These are phyloP conservation scores for Penicillium cosmopolitanum DNA, from an alignment of 495 filamentous ascomycete species.

Conservation along the genomic window DNA sequence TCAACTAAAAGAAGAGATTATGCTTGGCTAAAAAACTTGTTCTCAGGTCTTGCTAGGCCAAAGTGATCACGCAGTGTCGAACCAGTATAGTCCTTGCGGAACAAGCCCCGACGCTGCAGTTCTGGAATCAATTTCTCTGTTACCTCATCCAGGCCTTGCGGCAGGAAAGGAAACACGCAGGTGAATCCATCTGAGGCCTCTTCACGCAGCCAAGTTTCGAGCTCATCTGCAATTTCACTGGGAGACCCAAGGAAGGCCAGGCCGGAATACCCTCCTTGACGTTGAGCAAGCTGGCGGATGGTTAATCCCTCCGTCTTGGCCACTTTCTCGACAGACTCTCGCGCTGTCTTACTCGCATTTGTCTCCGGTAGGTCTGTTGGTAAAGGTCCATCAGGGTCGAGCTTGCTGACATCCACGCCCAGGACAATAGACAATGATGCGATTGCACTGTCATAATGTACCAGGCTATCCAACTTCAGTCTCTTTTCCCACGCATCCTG, in stretches of 20 bases:
- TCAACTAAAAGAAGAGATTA: not conserved
- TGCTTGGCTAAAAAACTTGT: slow-evolving; percentile 47
- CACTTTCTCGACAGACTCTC: slow-evolving; percentile 46
- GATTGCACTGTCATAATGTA: slow-evolving; percentile 60
- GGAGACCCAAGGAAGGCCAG: slow-evolving; percentile 57
- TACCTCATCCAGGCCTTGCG: slow-evolving; percentile 56
- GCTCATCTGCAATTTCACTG: slow-evolving; percentile 51
- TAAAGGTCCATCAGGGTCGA: slow-evolving; percentile 54
- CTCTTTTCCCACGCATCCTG: slow-evolving; percentile 55
- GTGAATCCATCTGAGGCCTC: slow-evolving; percentile 54
- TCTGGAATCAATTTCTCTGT: slow-evolving; percentile 52
- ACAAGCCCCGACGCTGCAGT: slow-evolving; percentile 53
- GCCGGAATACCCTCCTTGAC: slow-evolving; percentile 53
- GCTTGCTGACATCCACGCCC: slow-evolving; percentile 47
- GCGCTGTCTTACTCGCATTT: slow-evolving; percentile 56
- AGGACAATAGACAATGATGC: slow-evolving; percentile 55
- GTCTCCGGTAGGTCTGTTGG: slow-evolving; percentile 54
- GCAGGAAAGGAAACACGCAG: slow-evolving; percentile 52
- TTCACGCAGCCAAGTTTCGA: slow-evolving; percentile 51
- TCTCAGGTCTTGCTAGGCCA: slow-evolving; percentile 52
- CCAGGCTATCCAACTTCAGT: slow-evolving; percentile 52
- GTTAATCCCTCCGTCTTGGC: slow-evolving; percentile 49
- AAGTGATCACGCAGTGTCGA: slow-evolving; percentile 53
- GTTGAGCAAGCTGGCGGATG: slow-evolving; percentile 53
- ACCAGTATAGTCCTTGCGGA: slow-evolving; percentile 49